These are phyloP conservation scores for Hyaloperonospora arabidopsidis DNA, from an alignment of 352 stramenopile species.

Conservation along the genomic window DNA sequence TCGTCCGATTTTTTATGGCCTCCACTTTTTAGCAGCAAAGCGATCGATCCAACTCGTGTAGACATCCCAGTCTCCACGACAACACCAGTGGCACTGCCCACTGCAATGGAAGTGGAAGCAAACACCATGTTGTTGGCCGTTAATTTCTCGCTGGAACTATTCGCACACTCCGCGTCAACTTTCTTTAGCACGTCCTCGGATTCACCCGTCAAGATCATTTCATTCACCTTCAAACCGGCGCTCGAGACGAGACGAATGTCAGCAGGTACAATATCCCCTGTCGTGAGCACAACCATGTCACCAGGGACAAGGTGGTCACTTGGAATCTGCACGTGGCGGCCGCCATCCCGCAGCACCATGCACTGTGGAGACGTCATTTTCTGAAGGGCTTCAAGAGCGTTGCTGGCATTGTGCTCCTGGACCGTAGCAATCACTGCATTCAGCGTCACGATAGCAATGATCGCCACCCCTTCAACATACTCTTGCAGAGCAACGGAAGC, in stretches of 20 bases:
- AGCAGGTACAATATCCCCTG: constrained; percentile 89
- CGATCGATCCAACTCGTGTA: constrained; percentile 59
- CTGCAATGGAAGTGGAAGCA: constrained; percentile 71
- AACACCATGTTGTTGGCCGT: constrained; percentile 89
- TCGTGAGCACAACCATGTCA: constrained; percentile 78
- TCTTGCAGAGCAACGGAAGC: constrained; percentile 62
- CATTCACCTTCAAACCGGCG: constrained; percentile 84
- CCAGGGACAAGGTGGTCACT: constrained; percentile 63
- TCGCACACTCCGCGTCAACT: constrained; percentile 33
- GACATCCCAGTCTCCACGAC: constrained; percentile 60
- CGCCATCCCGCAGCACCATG: constrained; percentile 45
- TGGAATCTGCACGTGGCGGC: constrained; percentile 40
- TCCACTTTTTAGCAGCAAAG: constrained; percentile 38
- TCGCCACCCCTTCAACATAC: constrained; percentile 60
- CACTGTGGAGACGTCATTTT: constrained; percentile 70
- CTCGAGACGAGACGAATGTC: constrained; percentile 87
- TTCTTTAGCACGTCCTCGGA: constrained; percentile 75
- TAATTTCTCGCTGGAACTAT: constrained; percentile 40
- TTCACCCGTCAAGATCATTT: constrained; percentile 92
- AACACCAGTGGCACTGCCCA: constrained; percentile 49
- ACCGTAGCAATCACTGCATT: constrained; percentile 65
- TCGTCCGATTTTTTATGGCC: constrained; percentile 20
- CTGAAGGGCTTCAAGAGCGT: constrained; percentile 60
- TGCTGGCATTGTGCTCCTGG: constrained; percentile 59
- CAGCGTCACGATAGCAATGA: constrained; percentile 64